Evolutionary conservation across 2,329 filamentous ascomycete species (phyloP), one percentile per base, ranked within the genome.

Genomic region (Mycosphaerelloides madeirae): DNA sequence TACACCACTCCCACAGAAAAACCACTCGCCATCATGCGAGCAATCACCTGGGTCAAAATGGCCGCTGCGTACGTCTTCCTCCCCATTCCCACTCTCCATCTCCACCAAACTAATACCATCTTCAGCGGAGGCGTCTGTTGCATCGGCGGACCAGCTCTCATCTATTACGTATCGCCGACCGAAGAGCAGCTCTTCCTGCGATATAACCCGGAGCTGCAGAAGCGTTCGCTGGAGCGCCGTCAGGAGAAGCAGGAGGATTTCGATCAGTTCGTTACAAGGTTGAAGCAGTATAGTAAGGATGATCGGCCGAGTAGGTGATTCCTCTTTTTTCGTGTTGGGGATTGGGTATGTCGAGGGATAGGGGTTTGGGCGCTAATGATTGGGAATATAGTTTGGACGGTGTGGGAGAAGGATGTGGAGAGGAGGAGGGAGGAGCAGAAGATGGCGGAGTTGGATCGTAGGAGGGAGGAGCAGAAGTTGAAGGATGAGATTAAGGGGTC

Each of bases 171-270:
- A 36, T 79, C 79, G 35, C 93, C 93, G 2, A 84, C 85, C 11
- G 89, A 96, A 58, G 93, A 96, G 68, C 89, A 97, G 70, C 77
- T 98, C 32, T 89, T 94, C 74, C 76, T 79, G 66, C 31, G 78
- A 68, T 97, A 97, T 72, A 97, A 91, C 67, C 91, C 91, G 1
- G 93, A 97, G 28, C 78, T 98, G n/a, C 86, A 93, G 64, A 86
- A 87, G 66, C 80, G 85, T 61, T 89, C 86, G 50, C 72, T 95
- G n/a, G 89, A 90, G 66, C 79, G 83, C 46, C 79, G 88, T 14
- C 76, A 84, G 46, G 80, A 85, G 64, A 79, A 79, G 48, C 81
- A 93, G 62, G 78, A 90, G 67, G 89, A 96, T 47, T 95, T 95
- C 58, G 86, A 96, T 62, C 79, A 89, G 44, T 97, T 95, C 61